These are phyloP conservation scores for Globisporangium polare DNA, from an alignment of 352 stramenopile genomes.

Conservation along the genomic window DNA sequence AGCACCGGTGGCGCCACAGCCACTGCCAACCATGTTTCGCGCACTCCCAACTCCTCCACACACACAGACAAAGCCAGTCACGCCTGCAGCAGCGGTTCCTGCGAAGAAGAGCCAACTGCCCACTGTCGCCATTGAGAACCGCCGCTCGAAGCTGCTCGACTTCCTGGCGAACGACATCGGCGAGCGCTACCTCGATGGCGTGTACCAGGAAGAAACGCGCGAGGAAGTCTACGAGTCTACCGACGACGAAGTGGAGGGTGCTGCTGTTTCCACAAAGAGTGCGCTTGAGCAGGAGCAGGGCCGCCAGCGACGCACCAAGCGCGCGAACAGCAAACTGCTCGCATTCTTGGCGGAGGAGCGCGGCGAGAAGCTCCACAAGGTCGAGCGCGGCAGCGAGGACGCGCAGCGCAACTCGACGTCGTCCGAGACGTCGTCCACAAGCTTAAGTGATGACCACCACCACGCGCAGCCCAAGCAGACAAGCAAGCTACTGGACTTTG, in stretches of 20 bases:
- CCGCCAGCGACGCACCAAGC: slow-evolving; percentile 18
- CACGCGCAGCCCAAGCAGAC: slow-evolving; percentile 5
- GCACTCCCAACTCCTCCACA: not conserved
- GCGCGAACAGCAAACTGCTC: slow-evolving; percentile 48
- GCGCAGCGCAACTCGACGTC: slow-evolving; percentile 20
- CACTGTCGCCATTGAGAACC: slow-evolving; percentile 22
- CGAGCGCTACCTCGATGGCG: slow-evolving; percentile 59
- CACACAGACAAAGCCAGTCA: not conserved
- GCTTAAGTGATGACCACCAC: not conserved
- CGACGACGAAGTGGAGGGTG: slow-evolving; percentile 9
- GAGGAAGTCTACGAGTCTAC: slow-evolving; percentile 24
- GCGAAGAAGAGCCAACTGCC: not conserved
- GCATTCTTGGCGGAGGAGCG: slow-evolving; percentile 58
- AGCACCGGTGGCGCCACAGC: not conserved
- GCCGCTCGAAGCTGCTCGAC: slow-evolving; percentile 65
- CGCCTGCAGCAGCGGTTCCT: not conserved
- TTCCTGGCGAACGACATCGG: slow-evolving; percentile 72
- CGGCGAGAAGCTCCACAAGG: slow-evolving; percentile 38
- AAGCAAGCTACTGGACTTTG: slow-evolving; percentile 51
- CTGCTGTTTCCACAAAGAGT: not conserved
- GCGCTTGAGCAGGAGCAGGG: slow-evolving; percentile 6
- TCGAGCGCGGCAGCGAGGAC: slow-evolving; percentile 20
- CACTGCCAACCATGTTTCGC: not conserved
- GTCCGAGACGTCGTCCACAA: slow-evolving; percentile 20
- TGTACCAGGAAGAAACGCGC: slow-evolving; percentile 65